Evolutionary conservation across 345 rosid genomes (phyloP).

Genomic region (Brassica cretica): DNA sequence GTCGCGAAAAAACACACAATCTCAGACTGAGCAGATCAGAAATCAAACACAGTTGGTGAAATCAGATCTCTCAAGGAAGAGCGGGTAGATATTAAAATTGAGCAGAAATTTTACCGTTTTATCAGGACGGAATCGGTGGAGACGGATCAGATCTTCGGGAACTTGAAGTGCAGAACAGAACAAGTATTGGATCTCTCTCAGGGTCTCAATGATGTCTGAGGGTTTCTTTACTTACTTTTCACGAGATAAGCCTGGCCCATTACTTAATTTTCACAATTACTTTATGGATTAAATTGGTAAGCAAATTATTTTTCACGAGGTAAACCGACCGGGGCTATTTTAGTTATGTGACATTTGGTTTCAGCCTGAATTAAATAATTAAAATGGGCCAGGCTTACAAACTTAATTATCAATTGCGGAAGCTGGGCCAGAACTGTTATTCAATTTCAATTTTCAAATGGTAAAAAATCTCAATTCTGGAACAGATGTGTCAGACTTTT

Average conservation of each 20-base stretch:
- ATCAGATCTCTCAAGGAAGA: constrained; percentile 12
- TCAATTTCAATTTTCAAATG: too few relatives aligned
- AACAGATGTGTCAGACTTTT: too few relatives aligned
- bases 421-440: background rate
- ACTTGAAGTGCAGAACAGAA: constrained; percentile 6
- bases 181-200: constrained; percentile 26
- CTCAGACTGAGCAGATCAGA: constrained; percentile 16
- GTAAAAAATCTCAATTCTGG: too few relatives aligned
- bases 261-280: too few relatives aligned
- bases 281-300: too few relatives aligned
- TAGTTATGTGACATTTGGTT: background rate
- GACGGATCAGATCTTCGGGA: constrained; percentile 21
- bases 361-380: too few relatives aligned
- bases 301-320: background rate
- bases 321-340: background rate
- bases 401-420: background rate
- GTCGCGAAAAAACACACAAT: background rate
- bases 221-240: background rate
- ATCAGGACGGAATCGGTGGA: background rate
- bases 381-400: background rate
- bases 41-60: constrained; percentile 5
- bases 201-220: background rate
- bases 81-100: background rate
- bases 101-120: constrained; percentile 25
- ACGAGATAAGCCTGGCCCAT: background rate